Evolutionary conservation across 306 rosid species (phyloP), one percentile per base, ranked within the genome.

Genomic region (Trifolium fragiferum): DNA sequence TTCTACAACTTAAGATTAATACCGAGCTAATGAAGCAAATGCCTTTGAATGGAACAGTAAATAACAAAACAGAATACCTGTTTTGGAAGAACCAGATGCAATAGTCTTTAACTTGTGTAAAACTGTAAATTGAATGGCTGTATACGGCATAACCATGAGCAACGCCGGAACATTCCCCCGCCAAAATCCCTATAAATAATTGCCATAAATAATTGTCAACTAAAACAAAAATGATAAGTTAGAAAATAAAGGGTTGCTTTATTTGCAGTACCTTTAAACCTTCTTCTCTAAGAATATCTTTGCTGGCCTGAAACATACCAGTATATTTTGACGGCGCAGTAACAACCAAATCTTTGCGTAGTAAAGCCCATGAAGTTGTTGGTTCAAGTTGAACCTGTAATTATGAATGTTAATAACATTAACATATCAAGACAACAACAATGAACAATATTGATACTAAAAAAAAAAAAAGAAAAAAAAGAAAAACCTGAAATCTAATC

Each of bases 61-160:
- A 63, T 55, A 70, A 38, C 32, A 70, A 72, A 50, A 37, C 3
- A 19, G 32, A 51, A 18, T 82, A 93, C 97, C 93, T 80, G 93
- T 23, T 83, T 81, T 94, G 33, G 94, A 90, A 80, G 98, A 94
- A 79, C 98, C 97, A 70, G 98, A 59, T 2, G 93, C 98, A 74
- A 88, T 67, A 63, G 96, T 88, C 85, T 94, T 94, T 74, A 94
- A 80, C 78, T 82, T 91, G 62, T 90, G 96, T 51, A 89, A 83
- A 62, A 91, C 97, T 18, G 98, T 82, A 83, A 94, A 94, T 44
- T 91, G 97, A 62, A 94, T 94, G 15, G 98, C 96, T 15, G 96
- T 89, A 81, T 94, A 94, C 0, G 98, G 98, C 98, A 94, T 94
- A 82, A 88, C 97, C 98, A 91, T 94, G 66, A 94, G 97, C 84